Base-by-base conservation (phyloP, 2,329 filamentous ascomycete species). In the Pezicula radicicola region DNA sequence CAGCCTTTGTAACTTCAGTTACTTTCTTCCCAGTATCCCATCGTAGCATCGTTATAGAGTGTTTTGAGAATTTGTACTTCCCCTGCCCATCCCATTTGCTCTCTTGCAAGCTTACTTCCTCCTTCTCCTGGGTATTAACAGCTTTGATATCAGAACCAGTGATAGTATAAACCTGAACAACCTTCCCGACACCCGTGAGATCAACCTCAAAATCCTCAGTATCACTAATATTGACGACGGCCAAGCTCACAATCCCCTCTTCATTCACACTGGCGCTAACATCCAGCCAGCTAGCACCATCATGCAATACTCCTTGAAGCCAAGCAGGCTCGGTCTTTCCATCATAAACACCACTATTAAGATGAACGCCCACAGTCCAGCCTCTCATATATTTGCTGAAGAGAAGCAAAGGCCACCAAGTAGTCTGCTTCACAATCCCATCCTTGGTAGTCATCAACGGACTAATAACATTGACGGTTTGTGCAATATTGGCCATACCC, bases 371-470 rank as follows among this genome's bases (percentile, higher is more conserved):
- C 2, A 93, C 68, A 0, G 84, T 85, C 64, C 79, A 79, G 2
- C 89, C 89, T 33, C 86, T 82, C 88, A 93, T 92, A 67, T 81
- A 85, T 64, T 77, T 79, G 53, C 76, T 77, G 62, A 85, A 87
- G 39, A 87, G 68, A 53, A 80, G 72, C 45, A 85, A 67, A 1
- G 82, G 81, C 77, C 80, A 86, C 77, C 80, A 87, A 3, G 78
- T 85, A 1, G 83, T 83, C 68, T 87, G 84, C 68, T 83, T 84
- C 33, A 79, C 61, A 21, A 86, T 70, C 0, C 81, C 81, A 0
- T 75, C 68, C 48, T 76, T 72, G 0, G 72, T 81, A 1, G 84
- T 87, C 81, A 87, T 85, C 33, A 87, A 69, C 0, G 83, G 84
- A 2, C 76, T 77, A 56, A 87, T 86, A n/a, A 87, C 84, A 61